Conservation (phyloP, 148 eudicot species). For the Spergularia bocconei region DNA sequence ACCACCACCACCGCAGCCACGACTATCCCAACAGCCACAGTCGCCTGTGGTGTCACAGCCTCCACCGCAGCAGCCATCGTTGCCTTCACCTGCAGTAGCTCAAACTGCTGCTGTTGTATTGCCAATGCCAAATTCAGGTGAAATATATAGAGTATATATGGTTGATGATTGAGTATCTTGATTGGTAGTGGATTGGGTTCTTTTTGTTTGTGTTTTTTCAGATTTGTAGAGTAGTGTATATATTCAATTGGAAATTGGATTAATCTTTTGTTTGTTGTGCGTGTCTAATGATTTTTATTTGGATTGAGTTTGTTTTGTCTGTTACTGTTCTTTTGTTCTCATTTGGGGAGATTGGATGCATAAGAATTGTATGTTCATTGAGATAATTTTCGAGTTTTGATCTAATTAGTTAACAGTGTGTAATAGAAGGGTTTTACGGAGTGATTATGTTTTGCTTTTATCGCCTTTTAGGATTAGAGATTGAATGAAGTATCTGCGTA, state of each 20-base stretch:
- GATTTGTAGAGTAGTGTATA: background rate
- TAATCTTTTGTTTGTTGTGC: constrained; percentile 32
- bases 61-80: constrained; percentile 18
- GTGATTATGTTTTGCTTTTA: background rate
- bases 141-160: background rate
- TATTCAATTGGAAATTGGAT: constrained; percentile 9
- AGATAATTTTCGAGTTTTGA: background rate
- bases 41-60: background rate
- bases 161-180: constrained; percentile 1
- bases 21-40: background rate
- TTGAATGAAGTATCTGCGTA: constrained; percentile 16
- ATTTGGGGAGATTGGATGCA: constrained; percentile 19
- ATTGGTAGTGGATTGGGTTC: constrained; percentile 9
- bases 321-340: constrained; percentile 41
- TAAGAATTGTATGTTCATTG: background rate
- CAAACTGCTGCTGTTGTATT: constrained; percentile 33
- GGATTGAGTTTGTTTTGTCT: constrained; percentile 59
- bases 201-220: constrained; percentile 18
- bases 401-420: background rate
- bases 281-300: constrained; percentile 28
- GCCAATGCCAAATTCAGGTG: constrained; percentile 67
- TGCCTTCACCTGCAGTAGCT: constrained; percentile 30
- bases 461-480: constrained; percentile 6
- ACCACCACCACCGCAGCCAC: constrained; percentile 22
- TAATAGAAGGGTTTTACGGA: constrained; percentile 6